phyloP scores from a whole-genome alignment of 441 rosid species.

The Geranium incanum region DNA sequence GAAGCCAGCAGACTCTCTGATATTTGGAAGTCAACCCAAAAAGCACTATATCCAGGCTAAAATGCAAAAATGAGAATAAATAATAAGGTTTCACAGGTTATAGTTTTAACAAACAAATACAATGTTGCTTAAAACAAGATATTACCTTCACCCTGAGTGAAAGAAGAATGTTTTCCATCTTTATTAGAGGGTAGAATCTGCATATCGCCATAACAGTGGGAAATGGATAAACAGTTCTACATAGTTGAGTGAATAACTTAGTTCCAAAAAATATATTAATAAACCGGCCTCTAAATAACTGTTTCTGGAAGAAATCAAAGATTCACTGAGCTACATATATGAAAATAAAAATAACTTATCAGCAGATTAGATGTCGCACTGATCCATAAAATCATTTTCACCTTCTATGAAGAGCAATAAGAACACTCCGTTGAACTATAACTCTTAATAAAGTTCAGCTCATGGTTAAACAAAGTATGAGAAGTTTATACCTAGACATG shows the following conservation, averaged over 20 bases:
- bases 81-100: background rate
- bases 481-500: conserved; percentile 9
- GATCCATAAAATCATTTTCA: background rate
- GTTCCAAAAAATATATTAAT: background rate
- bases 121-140: background rate
- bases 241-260: background rate
- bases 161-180: conserved; percentile 1
- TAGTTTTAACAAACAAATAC: background rate
- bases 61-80: background rate
- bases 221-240: background rate
- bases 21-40: background rate
- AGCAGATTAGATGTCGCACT: background rate
- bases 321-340: background rate
- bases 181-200: conserved; percentile 5
- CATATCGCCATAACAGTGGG: background rate
- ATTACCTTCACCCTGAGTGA: background rate
- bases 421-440: background rate
- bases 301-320: background rate
- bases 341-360: background rate
- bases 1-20: background rate
- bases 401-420: background rate
- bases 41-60: conserved; percentile 4
- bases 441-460: background rate
- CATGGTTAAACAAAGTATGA: background rate
- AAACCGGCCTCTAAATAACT: background rate